These are phyloP conservation scores for Ophiostoma angusticollis DNA, from an alignment of 2,329 filamentous ascomycete genomes.

Conservation along the genomic window DNA sequence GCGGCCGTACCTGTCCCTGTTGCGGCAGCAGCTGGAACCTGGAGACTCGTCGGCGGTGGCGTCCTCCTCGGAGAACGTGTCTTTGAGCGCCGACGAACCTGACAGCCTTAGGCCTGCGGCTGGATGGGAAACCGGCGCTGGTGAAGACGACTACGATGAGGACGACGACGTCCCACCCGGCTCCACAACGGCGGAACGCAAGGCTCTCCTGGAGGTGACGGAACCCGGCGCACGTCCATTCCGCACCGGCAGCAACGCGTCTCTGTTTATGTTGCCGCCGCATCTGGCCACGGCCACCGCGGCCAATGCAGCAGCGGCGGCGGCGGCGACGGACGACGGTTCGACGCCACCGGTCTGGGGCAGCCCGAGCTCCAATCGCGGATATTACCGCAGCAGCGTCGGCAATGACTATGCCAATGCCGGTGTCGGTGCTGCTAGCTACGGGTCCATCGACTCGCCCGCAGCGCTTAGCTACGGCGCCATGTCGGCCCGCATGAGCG, in stretches of 20 bases:
- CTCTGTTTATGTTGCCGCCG: conserved; percentile 45
- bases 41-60: conserved; percentile 12
- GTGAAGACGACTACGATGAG: too few relatives aligned
- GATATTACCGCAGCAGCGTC: conserved; percentile 23
- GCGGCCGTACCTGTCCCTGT: conserved; percentile 27
- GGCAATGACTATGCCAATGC: neutral
- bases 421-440: conserved; percentile 22
- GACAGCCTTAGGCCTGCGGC: conserved; percentile 11
- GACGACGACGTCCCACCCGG: too few relatives aligned
- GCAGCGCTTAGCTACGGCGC: conserved; percentile 9
- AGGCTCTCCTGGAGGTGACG: conserved; percentile 23
- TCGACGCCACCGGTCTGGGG: conserved; percentile 7
- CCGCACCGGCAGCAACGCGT: conserved; percentile 24
- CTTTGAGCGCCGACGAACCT: neutral
- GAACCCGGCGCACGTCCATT: conserved; percentile 25
- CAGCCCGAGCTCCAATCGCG: conserved; percentile 43
- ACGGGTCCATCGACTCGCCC: conserved; percentile 39
- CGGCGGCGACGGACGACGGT: neutral
- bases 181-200: conserved; percentile 32
- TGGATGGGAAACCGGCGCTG: too few relatives aligned
- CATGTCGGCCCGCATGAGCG: conserved; percentile 19
- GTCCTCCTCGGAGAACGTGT: conserved; percentile 7
- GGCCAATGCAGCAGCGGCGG: neutral
- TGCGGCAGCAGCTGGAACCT: conserved; percentile 39
- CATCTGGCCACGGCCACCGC: conserved; percentile 40